phyloP scores from a whole-genome alignment of 75 land plant genomes.

The Azolla pinnata region DNA sequence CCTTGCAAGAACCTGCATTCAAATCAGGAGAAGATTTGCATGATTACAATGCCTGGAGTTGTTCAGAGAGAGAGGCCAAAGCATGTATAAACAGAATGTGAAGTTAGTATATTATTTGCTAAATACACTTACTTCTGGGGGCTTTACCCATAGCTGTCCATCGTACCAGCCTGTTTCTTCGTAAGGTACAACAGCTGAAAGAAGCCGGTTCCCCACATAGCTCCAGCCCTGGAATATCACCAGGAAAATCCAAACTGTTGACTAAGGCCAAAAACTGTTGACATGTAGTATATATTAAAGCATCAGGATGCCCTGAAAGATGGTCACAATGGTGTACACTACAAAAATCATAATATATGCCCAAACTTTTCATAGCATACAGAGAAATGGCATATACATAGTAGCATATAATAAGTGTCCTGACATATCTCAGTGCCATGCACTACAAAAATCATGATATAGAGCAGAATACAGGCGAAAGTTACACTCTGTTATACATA shows the following conservation, averaged over 20 bases:
- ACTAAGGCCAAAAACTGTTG: too few relatives aligned
- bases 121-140: constrained; percentile 60
- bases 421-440: too few relatives aligned
- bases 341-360: too few relatives aligned
- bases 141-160: constrained; percentile 93
- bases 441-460: too few relatives aligned
- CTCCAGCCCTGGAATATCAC: constrained; percentile 67
- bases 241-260: too few relatives aligned
- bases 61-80: background rate
- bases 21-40: background rate
- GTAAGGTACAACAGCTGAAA: constrained; percentile 84
- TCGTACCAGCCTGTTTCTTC: constrained; percentile 97
- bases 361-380: too few relatives aligned
- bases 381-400: too few relatives aligned
- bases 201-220: constrained; percentile 81
- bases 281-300: too few relatives aligned
- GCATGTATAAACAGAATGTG: background rate
- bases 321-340: too few relatives aligned
- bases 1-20: constrained; percentile 21
- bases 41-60: background rate
- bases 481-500: too few relatives aligned
- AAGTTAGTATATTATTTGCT: background rate
- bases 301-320: too few relatives aligned
- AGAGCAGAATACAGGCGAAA: background rate
- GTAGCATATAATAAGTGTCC: too few relatives aligned